Evolutionary conservation across 2,329 filamentous ascomycete species (phyloP).

Genomic region (Arthrobotrys entomopaga): DNA sequence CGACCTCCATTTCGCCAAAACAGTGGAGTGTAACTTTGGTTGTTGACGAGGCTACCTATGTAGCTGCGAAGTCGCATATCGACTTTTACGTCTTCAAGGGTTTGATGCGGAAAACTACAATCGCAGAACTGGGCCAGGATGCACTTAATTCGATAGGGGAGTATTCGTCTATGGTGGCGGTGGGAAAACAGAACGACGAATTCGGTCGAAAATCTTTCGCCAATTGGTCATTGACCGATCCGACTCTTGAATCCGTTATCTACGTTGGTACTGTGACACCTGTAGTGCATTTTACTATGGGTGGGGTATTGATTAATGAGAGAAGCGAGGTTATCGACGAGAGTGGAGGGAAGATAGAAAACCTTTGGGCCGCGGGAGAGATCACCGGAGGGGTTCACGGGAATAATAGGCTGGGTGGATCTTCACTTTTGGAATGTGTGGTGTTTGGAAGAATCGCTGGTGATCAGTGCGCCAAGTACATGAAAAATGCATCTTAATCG

Average conservation of each 20-base stretch:
- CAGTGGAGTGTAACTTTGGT: constrained; percentile 72
- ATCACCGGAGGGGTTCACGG: constrained; percentile 74
- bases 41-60: constrained; percentile 70
- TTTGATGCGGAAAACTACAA: constrained; percentile 68
- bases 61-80: constrained; percentile 68
- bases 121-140: constrained; percentile 65
- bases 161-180: constrained; percentile 65
- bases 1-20: constrained; percentile 61
- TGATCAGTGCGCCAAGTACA: constrained; percentile 62
- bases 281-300: constrained; percentile 75
- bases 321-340: constrained; percentile 66
- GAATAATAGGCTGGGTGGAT: constrained; percentile 71
- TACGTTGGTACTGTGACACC: constrained; percentile 72
- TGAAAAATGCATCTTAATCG: neutral
- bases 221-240: constrained; percentile 67
- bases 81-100: constrained; percentile 74
- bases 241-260: constrained; percentile 67
- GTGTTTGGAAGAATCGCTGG: constrained; percentile 72
- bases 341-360: constrained; percentile 65
- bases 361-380: constrained; percentile 73
- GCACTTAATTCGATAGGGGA: constrained; percentile 64
- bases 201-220: constrained; percentile 68
- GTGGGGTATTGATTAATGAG: constrained; percentile 70
- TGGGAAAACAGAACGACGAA: constrained; percentile 62
- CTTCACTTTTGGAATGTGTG: constrained; percentile 72